Base-by-base conservation (phyloP, 495 filamentous ascomycete species). In the Physcia stellaris region DNA sequence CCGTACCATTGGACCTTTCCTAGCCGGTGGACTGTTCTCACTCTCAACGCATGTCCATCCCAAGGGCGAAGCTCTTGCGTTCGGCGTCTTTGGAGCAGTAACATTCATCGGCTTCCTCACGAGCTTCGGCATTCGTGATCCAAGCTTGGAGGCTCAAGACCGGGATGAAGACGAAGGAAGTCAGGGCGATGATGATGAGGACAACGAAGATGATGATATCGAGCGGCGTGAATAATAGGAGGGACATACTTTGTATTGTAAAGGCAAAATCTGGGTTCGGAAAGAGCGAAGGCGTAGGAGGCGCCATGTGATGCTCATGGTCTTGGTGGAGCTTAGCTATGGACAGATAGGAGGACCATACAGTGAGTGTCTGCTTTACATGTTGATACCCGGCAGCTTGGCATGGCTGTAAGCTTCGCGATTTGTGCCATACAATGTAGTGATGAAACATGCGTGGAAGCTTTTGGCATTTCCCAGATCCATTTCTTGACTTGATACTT, bases 11-110 rank as follows among this genome's bases (percentile, higher is more conserved):
- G 92, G 90, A 0, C 90, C 90, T 0, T 86, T 96, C 53, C 59
- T 94, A 3, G 84, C 83, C 0, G 90, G 90, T 1, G 73, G 75
- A 2, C 60, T 98, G 0, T 96, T 92, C 54, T 79, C 84, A 0
- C 57, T 83, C 1, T 73, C 79, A 0, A 75, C 73, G 0, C 62
- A 70, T 19, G 64, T 93, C 23, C 57, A 67, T 12, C 78, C 76
- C 1, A 88, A 84, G 47, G 87, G 88, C n/a, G 88, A 94, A 60
- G 74, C 69, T 5, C 56, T 94, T 13, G 72, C 81, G 3, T 95
- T 90, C 65, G 79, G 83, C 1, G 56, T 87, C 4, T 94, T 95
- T 49, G 84, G 75, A 0, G 84, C 75, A 2, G 59, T 93, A 4
- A 67, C 83, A 0, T 77, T 86, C 20, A 35, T 83, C 5, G 87